A percentile compares a stretch with the other conserved stretches of the same genome.
Evolutionary conservation across 2,329 filamentous ascomycete species (phyloP).

Genomic region (Dothistroma septosporum): DNA sequence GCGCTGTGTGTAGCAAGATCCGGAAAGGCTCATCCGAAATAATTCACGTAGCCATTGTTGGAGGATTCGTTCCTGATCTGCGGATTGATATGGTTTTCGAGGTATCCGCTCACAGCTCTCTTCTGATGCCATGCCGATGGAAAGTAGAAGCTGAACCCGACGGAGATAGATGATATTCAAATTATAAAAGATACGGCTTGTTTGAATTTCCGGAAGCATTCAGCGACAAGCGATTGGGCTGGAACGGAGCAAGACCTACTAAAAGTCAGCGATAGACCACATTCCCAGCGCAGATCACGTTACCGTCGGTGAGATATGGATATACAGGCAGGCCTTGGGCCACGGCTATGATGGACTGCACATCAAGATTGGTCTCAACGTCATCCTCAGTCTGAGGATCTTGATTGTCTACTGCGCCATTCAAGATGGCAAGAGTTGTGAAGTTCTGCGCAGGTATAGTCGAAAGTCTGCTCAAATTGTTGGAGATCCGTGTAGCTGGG

Average conservation of each 20-base stretch:
- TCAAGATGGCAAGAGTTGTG: conserved; percentile 29
- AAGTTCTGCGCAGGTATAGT: conserved; percentile 46
- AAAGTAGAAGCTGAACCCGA: conserved; percentile 47
- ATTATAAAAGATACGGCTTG: conserved; percentile 62
- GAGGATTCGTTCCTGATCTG: conserved; percentile 21
- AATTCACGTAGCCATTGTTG: conserved; percentile 19
- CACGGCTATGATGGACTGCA: conserved; percentile 58
- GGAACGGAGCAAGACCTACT: conserved; percentile 42
- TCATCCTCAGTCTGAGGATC: conserved; percentile 11
- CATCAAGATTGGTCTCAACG: conserved; percentile 59
- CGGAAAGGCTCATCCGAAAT: conserved; percentile 41
- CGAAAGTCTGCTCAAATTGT: conserved; percentile 38
- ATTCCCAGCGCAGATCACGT: not conserved
- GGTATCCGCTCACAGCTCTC: conserved; percentile 31
- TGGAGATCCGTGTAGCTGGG: conserved; percentile 48
- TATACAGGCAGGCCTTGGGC: conserved; percentile 51
- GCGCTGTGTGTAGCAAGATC: conserved; percentile 48
- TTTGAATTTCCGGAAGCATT: conserved; percentile 51
- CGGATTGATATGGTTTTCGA: conserved; percentile 14
- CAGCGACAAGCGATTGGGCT: conserved; percentile 40
- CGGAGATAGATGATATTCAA: conserved; percentile 54
- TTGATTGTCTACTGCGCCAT: conserved; percentile 24
- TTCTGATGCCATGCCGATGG: conserved; percentile 47
- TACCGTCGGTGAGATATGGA: conserved; percentile 54
- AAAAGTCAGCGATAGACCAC: not conserved